Conservation (phyloP, 2,329 filamentous ascomycete species). For the Pezicula carpinea region DNA sequence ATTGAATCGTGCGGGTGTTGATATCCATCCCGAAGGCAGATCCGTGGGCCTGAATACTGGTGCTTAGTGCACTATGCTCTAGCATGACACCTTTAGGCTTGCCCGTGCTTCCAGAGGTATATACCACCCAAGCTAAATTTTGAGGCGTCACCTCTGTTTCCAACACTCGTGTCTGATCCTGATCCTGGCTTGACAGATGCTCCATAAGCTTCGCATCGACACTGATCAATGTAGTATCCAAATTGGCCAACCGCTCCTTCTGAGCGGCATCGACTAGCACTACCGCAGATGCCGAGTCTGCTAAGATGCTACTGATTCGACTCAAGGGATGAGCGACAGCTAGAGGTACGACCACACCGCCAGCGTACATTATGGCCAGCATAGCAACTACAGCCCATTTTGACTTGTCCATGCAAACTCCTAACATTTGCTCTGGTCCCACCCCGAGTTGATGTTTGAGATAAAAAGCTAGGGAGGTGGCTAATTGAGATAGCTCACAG, state of each 20-base stretch:
- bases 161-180: neutral
- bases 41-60: constrained; percentile 6
- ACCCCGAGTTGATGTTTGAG: constrained; percentile 7
- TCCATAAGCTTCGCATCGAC: neutral
- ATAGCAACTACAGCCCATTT: constrained; percentile 16
- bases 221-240: neutral
- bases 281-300: neutral
- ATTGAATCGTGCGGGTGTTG: constrained; percentile 11
- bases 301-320: constrained; percentile 1
- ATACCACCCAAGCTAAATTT: constrained; percentile 11
- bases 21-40: constrained; percentile 3
- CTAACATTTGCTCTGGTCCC: constrained; percentile 7
- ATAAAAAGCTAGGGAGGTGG: constrained; percentile 5
- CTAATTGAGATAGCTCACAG: constrained; percentile 12
- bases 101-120: constrained; percentile 14
- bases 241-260: neutral
- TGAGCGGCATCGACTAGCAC: neutral
- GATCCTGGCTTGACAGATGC: neutral
- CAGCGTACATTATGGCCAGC: constrained; percentile 17
- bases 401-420: constrained; percentile 19
- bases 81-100: constrained; percentile 13
- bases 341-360: constrained; percentile 20
- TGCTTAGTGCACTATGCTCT: constrained; percentile 8
- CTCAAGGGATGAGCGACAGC: constrained; percentile 7
- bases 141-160: constrained; percentile 1